phyloP scores from a whole-genome alignment of 2,329 filamentous ascomycete genomes.

The Xylaria sp. region DNA sequence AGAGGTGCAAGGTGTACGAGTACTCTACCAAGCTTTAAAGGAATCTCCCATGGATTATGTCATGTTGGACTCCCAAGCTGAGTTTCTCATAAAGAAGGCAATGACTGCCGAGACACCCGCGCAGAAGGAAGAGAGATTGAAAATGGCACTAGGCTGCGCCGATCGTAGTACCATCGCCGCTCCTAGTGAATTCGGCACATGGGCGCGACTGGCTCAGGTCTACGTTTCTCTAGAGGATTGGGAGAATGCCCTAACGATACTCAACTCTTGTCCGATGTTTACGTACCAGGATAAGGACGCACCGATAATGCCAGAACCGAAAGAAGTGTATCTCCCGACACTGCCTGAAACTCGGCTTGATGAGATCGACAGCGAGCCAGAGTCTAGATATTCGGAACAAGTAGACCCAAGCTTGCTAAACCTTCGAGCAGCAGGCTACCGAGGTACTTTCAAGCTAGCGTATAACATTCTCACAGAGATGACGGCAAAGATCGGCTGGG shows the following conservation, averaged over 20 bases:
- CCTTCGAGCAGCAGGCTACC: conserved; percentile 88
- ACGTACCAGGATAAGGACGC: conserved; percentile 99
- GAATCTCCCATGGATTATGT: conserved; percentile 98
- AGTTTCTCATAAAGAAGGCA: conserved; percentile 90
- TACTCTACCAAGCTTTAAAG: conserved; percentile 88
- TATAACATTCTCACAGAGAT: conserved; percentile 96
- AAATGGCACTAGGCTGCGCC: conserved; percentile 90
- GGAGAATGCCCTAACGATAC: conserved; percentile 92
- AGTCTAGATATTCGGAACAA: conserved; percentile 82
- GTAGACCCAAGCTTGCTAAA: conserved; percentile 89
- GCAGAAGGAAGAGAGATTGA: conserved; percentile 73
- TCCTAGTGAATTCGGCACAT: conserved; percentile 96
- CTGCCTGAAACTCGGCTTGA: conserved; percentile 90
- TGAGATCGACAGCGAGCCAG: conserved; percentile 93
- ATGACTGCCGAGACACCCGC: conserved; percentile 64
- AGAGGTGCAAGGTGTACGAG: conserved; percentile 92
- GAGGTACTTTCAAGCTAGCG: conserved; percentile 94
- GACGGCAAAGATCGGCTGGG: conserved; percentile 97
- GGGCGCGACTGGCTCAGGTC: conserved; percentile 92
- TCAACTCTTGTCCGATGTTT: conserved; percentile 99
- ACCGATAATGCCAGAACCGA: conserved; percentile 92
- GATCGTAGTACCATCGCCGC: conserved; percentile 95
- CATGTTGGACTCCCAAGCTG: conserved; percentile 92
- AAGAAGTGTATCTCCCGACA: conserved; percentile 86
- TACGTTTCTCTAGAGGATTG: conserved; percentile 96